Evolutionary conservation across 73 alveolate genomes (phyloP).

Genomic region (Paramecium sexaurelia): DNA sequence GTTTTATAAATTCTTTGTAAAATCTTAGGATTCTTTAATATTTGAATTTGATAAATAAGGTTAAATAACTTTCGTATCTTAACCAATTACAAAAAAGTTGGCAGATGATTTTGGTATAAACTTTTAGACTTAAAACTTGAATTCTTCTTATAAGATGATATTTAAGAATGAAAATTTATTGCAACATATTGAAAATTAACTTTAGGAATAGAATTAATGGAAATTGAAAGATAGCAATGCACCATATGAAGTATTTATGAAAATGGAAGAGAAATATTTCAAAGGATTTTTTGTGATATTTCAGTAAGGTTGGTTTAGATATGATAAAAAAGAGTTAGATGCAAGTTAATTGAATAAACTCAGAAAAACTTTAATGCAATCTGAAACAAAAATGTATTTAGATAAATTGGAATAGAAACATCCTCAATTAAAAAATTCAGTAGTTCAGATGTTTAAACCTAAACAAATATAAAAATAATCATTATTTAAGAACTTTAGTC

Average conservation of each 20-base stretch:
- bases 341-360: not conserved
- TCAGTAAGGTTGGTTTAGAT: conserved; percentile 15
- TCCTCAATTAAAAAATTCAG: conserved; percentile 1
- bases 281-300: conserved; percentile 40
- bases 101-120: not conserved
- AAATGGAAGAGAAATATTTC: conserved; percentile 35
- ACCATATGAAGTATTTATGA: conserved; percentile 25
- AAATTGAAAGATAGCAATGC: not conserved
- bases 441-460: conserved; percentile 26
- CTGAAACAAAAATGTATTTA: not conserved
- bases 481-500: not conserved
- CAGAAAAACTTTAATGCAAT: not conserved
- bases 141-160: conserved; percentile 2
- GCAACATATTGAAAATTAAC: not conserved
- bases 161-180: not conserved
- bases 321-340: conserved; percentile 10
- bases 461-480: not conserved
- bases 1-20: conserved; percentile 29
- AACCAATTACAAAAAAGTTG: not conserved
- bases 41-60: conserved; percentile 46
- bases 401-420: conserved; percentile 24
- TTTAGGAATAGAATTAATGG: conserved; percentile 2
- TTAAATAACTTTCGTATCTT: not conserved
- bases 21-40: conserved; percentile 26
- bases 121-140: not conserved